Percentiles rank a stretch among this genome's conserved stretches.
phyloP scores from a whole-genome alignment of 2,329 filamentous ascomycete genomes.

The Neofusicoccum ribis region DNA sequence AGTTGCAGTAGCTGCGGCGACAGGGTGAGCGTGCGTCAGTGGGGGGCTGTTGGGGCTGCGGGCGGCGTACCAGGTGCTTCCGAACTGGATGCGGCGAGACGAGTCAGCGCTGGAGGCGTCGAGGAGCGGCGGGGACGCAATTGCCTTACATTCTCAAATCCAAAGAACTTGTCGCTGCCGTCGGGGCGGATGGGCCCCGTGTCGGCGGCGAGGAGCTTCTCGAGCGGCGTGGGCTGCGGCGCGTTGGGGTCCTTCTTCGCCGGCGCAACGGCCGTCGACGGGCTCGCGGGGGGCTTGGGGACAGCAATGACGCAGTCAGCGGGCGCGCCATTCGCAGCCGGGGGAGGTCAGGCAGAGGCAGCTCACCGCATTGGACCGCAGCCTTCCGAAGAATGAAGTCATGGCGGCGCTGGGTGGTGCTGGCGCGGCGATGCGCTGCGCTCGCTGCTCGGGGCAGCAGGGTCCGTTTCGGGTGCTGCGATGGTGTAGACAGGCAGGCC shows the following conservation, averaged over 20 bases:
- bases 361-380: slow-evolving; percentile 52
- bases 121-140: slow-evolving; percentile 4
- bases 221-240: slow-evolving; percentile 58
- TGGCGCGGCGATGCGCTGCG: slow-evolving; percentile 5
- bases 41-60: neutral
- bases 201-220: slow-evolving; percentile 82
- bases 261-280: slow-evolving; percentile 47
- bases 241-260: slow-evolving; percentile 62
- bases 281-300: slow-evolving; percentile 48
- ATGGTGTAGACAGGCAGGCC: neutral
- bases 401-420: slow-evolving; percentile 35
- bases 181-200: slow-evolving; percentile 79
- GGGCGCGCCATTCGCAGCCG: neutral
- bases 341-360: slow-evolving; percentile 3
- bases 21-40: slow-evolving; percentile 22
- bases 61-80: slow-evolving; percentile 82
- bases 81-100: slow-evolving; percentile 63
- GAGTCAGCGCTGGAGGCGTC: slow-evolving; percentile 26
- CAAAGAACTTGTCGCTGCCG: slow-evolving; percentile 97
- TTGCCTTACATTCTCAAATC: slow-evolving; percentile 87
- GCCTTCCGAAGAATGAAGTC: slow-evolving; percentile 56
- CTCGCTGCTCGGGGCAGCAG: slow-evolving; percentile 14
- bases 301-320: slow-evolving; percentile 18
- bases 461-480: slow-evolving; percentile 7
- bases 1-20: slow-evolving; percentile 84